Base-by-base conservation (phyloP, 805 yeast species). In the Pichia californica region DNA sequence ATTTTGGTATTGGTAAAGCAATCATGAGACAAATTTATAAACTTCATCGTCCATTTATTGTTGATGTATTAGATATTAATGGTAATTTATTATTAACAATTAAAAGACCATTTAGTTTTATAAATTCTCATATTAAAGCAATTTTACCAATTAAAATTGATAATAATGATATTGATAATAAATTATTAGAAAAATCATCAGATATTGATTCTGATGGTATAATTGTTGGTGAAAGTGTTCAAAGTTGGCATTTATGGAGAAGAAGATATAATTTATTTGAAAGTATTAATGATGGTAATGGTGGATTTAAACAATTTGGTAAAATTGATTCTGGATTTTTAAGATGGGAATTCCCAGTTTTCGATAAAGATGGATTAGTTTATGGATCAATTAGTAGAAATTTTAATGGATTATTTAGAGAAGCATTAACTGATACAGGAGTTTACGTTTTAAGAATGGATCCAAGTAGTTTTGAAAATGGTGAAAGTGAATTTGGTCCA, bases 231-330 rank as follows among this genome's bases (percentile, higher is more conserved):
- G 97, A 91, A 59, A 76, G 87, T 23, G 78, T 84, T 5, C 99
- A 93, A 62, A 81, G 83, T 51, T 93, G 96, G 96, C 98, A 93
- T 66, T 68, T 83, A 33, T 89, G 96, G 96, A 74, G 98, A 58
- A 71, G 99, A 45, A 67, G 83, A 38, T 93, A 93, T 62, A 87
- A 89, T 56, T 67, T 93, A 53, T 93, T 86, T 58, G 68, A 74
- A 51, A 60, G 70, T 40, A 47, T 50, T 9, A 41, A 48, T 2
- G 58, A 68, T 6, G 69, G 70, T 21, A 70, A 66, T 16, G 47
- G 44, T 10, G 19, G 34, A 4, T 83, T 76, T 58, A 72, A 74
- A 23, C 98, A 93, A 60, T 93, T 81, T 68, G 97, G 96, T 23
- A 73, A 70, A 9, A 81, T 93, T 35, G 96, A 93, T 64, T 79